Percentiles rank a stretch among this genome's conserved stretches.
Conservation (phyloP, 225 moss, liverwort and hornwort genomes). For the Asterella californica region DNA sequence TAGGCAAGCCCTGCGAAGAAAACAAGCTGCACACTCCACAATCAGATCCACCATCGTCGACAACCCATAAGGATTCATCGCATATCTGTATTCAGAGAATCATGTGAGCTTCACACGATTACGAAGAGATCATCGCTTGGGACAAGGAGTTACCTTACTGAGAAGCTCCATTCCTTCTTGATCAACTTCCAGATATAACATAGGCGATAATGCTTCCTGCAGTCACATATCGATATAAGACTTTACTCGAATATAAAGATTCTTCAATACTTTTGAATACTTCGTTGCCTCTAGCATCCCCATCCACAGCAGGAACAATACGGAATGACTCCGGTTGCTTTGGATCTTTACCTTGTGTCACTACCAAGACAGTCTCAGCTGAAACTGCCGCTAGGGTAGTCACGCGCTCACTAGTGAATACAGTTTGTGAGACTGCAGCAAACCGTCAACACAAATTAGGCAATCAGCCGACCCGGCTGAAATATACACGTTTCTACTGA, state of each 20-base stretch:
- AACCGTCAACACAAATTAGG: not conserved
- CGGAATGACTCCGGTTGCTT: not conserved
- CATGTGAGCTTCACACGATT: not conserved
- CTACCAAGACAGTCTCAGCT: slow-evolving; percentile 25
- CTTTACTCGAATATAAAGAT: not conserved
- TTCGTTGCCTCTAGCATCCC: not conserved
- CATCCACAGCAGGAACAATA: not conserved
- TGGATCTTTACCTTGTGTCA: slow-evolving; percentile 20
- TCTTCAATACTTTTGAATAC: not conserved
- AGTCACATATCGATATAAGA: not conserved
- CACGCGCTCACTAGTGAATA: slow-evolving; percentile 25
- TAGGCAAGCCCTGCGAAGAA: slow-evolving; percentile 30
- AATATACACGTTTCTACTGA: not conserved
- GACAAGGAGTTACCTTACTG: slow-evolving; percentile 10
- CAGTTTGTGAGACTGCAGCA: slow-evolving; percentile 23
- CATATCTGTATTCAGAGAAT: not conserved
- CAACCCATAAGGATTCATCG: not conserved
- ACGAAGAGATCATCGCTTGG: not conserved
- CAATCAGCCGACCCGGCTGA: not conserved
- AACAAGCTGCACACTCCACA: slow-evolving; percentile 12
- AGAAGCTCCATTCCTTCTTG: slow-evolving; percentile 21
- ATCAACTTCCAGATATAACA: slow-evolving; percentile 28
- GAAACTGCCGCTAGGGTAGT: slow-evolving; percentile 25
- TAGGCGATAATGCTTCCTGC: slow-evolving; percentile 30
- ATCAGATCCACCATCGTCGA: not conserved